Evolutionary conservation across 1,284 basidiomycete species (phyloP), one percentile per base, ranked within the genome.

Genomic region (Trametes hirsuta): DNA sequence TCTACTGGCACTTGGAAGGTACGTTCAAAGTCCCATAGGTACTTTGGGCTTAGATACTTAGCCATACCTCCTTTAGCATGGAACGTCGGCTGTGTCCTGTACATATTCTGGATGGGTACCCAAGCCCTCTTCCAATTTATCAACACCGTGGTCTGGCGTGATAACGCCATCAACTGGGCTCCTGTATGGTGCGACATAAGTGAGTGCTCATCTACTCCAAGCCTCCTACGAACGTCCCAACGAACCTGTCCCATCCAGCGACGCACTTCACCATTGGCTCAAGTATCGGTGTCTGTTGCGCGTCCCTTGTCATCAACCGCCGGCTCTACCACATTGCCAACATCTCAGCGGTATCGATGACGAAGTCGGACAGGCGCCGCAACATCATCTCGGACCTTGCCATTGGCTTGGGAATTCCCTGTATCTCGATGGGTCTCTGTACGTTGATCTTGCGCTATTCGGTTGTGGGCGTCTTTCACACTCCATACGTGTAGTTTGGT

Each of bases 121-220:
- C 79, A 73, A 1, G 87, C 83, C 67, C 73, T 91, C 18, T 80
- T 81, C 52, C 72, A 77, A 36, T 84, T 81, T 64, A 75, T 92
- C 65, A 89, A 93, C 72, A 79, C 83, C 15, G 71, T 89, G 36
- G 69, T 91, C 14, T 94, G 91, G 91, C 77, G 78, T 53, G 76
- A 82, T 35, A 86, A 85, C 66, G 77, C 79, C 2, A 74, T 79
- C 10, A 81, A 88, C 65, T 74, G 68, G 44, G 81, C 84, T 0
- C 87, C 87, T 0, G 76, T 86, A 1, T 93, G 86, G 86, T 93
- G 91, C 68, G 91, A 94, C 68, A 88, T 93, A 62, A 81, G 87
- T 89, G 67, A 69, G 85, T 74, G 6, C 50, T 30, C 30, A 30
- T 4, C 8, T 30, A 30, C 46, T 50, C 40, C 30, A 3, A 11